These are phyloP conservation scores for Coprinopsis marcescibilis DNA, from an alignment of 768 basidiomycete species.

Conservation along the genomic window DNA sequence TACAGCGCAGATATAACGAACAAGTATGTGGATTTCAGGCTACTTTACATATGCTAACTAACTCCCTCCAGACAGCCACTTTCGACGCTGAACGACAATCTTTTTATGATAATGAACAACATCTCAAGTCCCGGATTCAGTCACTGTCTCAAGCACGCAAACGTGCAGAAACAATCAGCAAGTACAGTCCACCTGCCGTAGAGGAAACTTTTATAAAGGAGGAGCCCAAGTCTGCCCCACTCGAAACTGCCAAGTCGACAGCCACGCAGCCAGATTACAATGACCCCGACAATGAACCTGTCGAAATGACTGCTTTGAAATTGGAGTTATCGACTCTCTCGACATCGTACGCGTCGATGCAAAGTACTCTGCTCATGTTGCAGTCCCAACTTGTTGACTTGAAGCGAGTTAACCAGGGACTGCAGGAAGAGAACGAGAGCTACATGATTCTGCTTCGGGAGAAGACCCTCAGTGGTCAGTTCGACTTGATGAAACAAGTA, in stretches of 20 bases:
- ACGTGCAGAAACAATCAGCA: conserved; percentile 37
- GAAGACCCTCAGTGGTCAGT: conserved; percentile 85
- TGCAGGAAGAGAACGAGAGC: conserved; percentile 95
- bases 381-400: conserved; percentile 83
- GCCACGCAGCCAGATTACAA: conserved; percentile 40
- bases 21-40: too few relatives aligned
- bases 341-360: conserved; percentile 76
- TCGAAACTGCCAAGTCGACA: conserved; percentile 14
- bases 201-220: conserved; percentile 22
- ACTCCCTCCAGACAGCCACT: conserved; percentile 55
- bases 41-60: too few relatives aligned
- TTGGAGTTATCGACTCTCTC: conserved; percentile 84
- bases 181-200: conserved; percentile 24
- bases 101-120: conserved; percentile 91
- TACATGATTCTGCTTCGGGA: conserved; percentile 93
- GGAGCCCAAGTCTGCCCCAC: conserved; percentile 13
- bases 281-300: conserved; percentile 71
- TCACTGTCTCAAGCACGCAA: conserved; percentile 66
- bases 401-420: conserved; percentile 78
- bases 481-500: conserved; percentile 68
- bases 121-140: conserved; percentile 86
- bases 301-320: conserved; percentile 79
- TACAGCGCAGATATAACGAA: conserved; percentile 80
- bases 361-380: conserved; percentile 78
- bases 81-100: conserved; percentile 92